Evolutionary conservation across 352 stramenopile species (phyloP).

Genomic region (Peronospora farinosa): DNA sequence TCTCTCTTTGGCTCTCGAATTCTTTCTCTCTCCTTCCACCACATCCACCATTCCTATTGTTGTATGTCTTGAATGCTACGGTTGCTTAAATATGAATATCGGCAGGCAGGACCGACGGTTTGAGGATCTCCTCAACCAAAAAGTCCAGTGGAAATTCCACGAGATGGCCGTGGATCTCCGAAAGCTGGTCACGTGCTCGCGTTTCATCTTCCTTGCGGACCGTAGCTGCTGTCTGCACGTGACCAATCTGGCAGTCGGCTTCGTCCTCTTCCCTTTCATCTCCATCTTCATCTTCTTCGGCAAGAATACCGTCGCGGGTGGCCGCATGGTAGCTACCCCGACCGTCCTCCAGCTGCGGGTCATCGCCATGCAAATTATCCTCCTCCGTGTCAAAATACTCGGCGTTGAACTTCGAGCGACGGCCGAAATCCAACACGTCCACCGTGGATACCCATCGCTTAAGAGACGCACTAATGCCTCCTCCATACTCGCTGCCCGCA

Average conservation of each 20-base stretch:
- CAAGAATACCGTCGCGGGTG: conserved; percentile 25
- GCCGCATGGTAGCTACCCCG: conserved; percentile 35
- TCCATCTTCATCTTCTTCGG: conserved; percentile 24
- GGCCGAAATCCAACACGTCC: conserved; percentile 59
- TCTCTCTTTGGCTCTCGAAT: not conserved
- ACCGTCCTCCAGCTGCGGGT: conserved; percentile 54
- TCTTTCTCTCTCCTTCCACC: not conserved
- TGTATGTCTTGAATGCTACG: conserved; percentile 8
- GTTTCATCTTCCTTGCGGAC: conserved; percentile 77
- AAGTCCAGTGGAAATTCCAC: conserved; percentile 85
- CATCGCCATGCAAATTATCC: conserved; percentile 44
- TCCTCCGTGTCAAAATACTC: conserved; percentile 72
- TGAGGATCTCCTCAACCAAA: conserved; percentile 75
- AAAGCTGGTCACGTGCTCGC: conserved; percentile 59
- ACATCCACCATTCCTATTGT: conserved; percentile 5
- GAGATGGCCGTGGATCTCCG: conserved; percentile 76
- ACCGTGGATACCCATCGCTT: conserved; percentile 71
- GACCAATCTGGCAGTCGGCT: conserved; percentile 73
- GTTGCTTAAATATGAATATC: conserved; percentile 83
- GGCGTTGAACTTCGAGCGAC: conserved; percentile 69
- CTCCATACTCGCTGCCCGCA: conserved; percentile 41
- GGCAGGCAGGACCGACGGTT: conserved; percentile 70
- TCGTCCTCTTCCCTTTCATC: conserved; percentile 30
- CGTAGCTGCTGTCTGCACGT: conserved; percentile 75
- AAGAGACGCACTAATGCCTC: conserved; percentile 52